These are phyloP conservation scores for Neonectria magnoliae DNA, from an alignment of 2,329 filamentous ascomycete species.

Conservation along the genomic window DNA sequence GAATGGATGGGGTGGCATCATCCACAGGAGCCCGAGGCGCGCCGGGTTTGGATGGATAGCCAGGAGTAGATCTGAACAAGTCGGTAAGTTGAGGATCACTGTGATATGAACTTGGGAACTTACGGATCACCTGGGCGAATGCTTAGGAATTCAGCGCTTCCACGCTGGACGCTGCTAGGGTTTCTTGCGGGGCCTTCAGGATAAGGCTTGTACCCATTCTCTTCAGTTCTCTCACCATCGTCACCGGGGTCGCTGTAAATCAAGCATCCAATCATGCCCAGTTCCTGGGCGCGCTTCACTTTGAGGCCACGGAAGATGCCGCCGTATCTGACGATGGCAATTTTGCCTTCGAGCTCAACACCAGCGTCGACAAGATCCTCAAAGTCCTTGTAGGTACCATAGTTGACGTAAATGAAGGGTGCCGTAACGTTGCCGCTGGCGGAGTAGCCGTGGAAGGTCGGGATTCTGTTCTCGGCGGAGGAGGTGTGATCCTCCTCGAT, in stretches of 20 bases:
- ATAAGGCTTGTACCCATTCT: conserved; percentile 82
- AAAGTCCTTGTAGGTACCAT: conserved; percentile 86
- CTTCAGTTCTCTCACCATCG: conserved; percentile 82
- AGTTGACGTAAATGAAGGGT: conserved; percentile 89
- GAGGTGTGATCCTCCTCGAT: conserved; percentile 85
- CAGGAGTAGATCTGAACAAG: conserved; percentile 75
- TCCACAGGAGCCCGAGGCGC: conserved; percentile 78
- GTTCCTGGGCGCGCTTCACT: conserved; percentile 89
- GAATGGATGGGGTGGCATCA: conserved; percentile 80
- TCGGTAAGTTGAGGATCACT: conserved; percentile 21
- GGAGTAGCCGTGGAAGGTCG: conserved; percentile 95
- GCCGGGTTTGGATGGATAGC: conserved; percentile 93
- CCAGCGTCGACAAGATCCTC: conserved; percentile 82
- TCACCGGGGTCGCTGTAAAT: conserved; percentile 92
- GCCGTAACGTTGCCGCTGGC: conserved; percentile 92
- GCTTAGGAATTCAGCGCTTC: conserved; percentile 85
- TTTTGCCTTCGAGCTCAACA: conserved; percentile 82
- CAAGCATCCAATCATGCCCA: conserved; percentile 86
- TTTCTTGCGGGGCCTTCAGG: conserved; percentile 88
- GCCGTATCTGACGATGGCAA: conserved; percentile 88
- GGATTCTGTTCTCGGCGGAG: conserved; percentile 75
- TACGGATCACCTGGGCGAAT: conserved; percentile 75
- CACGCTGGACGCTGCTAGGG: conserved; percentile 88
- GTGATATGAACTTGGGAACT: conserved; percentile 13
- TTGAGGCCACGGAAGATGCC: conserved; percentile 89